Conservation (phyloP, 2,329 filamentous ascomycete species). For the Rasamsonia emersonii region DNA sequence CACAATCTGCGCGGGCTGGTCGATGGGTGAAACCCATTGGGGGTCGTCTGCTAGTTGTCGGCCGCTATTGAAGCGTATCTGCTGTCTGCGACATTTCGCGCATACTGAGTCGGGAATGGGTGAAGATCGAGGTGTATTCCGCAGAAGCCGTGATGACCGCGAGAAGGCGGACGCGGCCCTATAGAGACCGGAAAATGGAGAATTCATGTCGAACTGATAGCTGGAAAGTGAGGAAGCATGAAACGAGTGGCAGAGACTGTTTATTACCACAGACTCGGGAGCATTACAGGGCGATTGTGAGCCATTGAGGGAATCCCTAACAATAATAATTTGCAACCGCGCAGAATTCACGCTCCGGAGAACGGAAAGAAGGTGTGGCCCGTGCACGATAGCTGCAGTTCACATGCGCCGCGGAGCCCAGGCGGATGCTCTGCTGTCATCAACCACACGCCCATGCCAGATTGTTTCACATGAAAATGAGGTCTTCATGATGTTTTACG, state of each 20-base stretch:
- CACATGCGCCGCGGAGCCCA: no score
- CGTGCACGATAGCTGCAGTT: no score
- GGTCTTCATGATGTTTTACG: constrained; percentile 61
- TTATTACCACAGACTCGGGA: no score
- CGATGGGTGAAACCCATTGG: constrained; percentile 74
- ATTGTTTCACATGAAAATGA: constrained; percentile 7
- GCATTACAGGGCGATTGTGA: no score
- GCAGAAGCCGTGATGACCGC: constrained; percentile 15
- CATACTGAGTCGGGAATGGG: constrained; percentile 24
- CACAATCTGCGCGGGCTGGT: constrained; percentile 74
- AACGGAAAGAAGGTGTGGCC: no score
- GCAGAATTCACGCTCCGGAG: no score
- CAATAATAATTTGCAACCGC: no score
- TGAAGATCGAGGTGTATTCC: constrained; percentile 12
- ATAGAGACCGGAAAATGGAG: constrained; percentile 16
- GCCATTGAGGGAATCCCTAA: no score
- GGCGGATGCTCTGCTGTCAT: no score
- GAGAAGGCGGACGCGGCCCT: constrained; percentile 16
- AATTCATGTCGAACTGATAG: constrained; percentile 1
- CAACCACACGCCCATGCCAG: neutral
- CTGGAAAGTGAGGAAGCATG: neutral
- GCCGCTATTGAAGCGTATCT: constrained; percentile 37
- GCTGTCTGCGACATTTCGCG: constrained; percentile 27
- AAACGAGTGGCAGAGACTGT: no score
- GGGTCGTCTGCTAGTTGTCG: constrained; percentile 59